Base-by-base conservation (phyloP, 495 filamentous ascomycete species). In the Penicillium arizonense region DNA sequence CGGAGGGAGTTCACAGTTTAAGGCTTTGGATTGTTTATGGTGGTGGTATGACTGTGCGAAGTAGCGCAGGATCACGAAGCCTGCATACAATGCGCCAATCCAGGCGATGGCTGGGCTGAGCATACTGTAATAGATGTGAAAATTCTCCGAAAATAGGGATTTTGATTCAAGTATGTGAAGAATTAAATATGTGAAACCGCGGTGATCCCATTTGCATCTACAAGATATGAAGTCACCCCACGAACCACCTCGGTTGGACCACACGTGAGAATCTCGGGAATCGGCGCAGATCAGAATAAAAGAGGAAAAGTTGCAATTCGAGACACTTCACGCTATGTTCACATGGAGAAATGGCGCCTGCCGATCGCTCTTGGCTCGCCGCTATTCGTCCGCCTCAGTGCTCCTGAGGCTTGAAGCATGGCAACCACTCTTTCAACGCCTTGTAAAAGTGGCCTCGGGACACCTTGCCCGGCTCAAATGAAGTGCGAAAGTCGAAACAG, bases 351-450 rank as follows among this genome's bases (percentile, higher is more conserved):
- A 30, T 30, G 28, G 28, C 28, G 28, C 9, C 7, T 30, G 28
- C 28, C 28, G 28, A 30, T 30, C 28, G 2, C 28, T 30, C 28
- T 30, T 30, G 28, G 8, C 28, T 30, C 2, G 5, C 28, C 28
- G 5, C 9, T 30, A 30, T 10, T 30, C 28, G 5, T 30, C 28
- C 28, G 28, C 21, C 16, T 44, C 44, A 44, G 14, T 21, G 26
- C n/a, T n/a, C 42, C 39, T 47, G 12, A n/a, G 30, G 12, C 21
- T 60, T 13, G 30, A 75, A 80, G 41, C 77, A 80, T 26, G 63
- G 62, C 50, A 81, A 63, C 78, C 78, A 81, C 47, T 71, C 56
- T n/a, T 56, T 63, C 63, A 81, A 59, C 18, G 78, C 78, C 26
- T 56, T 44, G 11, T 58, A 39, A 45, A 78, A 81, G 44, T 68